These are phyloP conservation scores for Nephelium lappaceum DNA, from an alignment of 345 rosid genomes.

Conservation along the genomic window DNA sequence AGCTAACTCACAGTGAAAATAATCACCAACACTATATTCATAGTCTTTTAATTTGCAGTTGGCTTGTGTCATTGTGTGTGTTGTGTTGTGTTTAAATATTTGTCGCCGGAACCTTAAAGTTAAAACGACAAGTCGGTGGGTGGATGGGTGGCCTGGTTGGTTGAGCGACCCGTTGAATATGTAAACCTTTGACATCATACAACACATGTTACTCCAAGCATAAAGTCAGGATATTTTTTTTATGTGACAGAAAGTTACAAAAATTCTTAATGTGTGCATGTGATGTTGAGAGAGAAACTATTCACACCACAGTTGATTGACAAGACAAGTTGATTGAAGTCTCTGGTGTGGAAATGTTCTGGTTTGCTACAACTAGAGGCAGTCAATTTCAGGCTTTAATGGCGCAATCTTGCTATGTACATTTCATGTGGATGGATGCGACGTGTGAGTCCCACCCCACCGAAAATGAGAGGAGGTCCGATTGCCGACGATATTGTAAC, in stretches of 20 bases:
- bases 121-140: neutral
- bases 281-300: neutral
- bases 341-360: neutral
- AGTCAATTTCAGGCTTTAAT: neutral
- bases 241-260: too few species aligned
- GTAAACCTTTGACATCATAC: neutral
- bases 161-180: conserved; percentile 50
- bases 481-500: neutral
- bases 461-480: neutral
- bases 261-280: neutral
- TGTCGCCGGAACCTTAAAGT: neutral
- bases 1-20: neutral
- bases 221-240: too few species aligned
- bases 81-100: neutral
- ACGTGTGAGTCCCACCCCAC: neutral
- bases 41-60: neutral
- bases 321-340: neutral
- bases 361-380: neutral
- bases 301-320: neutral
- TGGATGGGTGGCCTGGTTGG: conserved; percentile 32
- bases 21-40: conserved; percentile 1
- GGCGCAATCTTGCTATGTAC: neutral
- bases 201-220: neutral
- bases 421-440: neutral
- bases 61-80: neutral